Base-by-base conservation (phyloP, 495 filamentous ascomycete genomes). In the Neurospora cerealis region DNA sequence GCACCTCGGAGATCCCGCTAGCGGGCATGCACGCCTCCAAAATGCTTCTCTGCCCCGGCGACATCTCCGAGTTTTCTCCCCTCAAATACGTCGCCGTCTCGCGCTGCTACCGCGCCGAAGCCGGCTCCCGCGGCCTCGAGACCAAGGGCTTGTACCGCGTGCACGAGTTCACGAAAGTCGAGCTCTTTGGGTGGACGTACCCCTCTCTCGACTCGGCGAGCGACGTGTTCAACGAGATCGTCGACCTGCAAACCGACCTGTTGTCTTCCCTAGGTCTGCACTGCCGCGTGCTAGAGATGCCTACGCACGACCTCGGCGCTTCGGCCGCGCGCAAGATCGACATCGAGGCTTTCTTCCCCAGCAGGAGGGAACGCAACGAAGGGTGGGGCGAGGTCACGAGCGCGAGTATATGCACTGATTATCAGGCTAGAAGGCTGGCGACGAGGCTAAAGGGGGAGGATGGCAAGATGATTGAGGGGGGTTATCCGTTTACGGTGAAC, bases 141-240 rank as follows among this genome's bases (percentile, higher is more conserved):
- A 96, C 93, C 9, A 98, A 98, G 83, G 96, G 96, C 10, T 86
- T 99, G 8, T 99, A 98, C 83, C 91, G 96, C 15, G 96, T 99
- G n/a, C 96, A 98, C 84, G 96, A 99, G 80, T 99, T 99, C 83
- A 97, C 94, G 46, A 99, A 99, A 79, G 95, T 98, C 2, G 96
- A 99, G 80, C 89, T 99, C 84, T 99, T 99, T 80, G 93, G 90
- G 0, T 99, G 95, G 95, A 89, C 89, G 6, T 62, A 83, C 0
- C 89, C 91, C 11, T 84, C 84, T 34, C 70, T 62, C 0, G 73
- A 75, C 4, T 78, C 81, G 2, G 83, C 88, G 0, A 81, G 87
- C 17, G 86, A 87, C 1, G 79, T 94, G 37, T 97, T 98, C 80
- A 80, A 90, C 73, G 93, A 97, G 78, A 92, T 99, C 84, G 80